Conservation (phyloP, 805 yeast genomes). For the Ogataea haglerorum region DNA sequence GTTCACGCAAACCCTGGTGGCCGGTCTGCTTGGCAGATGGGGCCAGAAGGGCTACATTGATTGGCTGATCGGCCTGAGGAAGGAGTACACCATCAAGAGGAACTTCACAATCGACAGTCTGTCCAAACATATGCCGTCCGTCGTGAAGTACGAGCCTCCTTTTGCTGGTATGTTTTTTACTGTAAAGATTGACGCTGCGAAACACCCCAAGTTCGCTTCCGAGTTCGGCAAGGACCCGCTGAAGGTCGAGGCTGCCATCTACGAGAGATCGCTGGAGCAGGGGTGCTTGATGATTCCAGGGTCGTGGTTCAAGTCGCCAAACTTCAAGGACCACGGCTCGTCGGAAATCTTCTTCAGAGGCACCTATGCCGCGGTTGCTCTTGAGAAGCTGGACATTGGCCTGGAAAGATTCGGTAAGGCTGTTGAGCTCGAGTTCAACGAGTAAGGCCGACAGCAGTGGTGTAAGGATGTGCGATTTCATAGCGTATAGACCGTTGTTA, state of each 20-base stretch:
- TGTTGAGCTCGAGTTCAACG: conserved; percentile 51
- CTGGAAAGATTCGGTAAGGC: conserved; percentile 67
- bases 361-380: conserved; percentile 81
- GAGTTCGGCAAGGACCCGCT: conserved; percentile 56
- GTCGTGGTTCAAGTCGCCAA: conserved; percentile 69
- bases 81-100: conserved; percentile 83
- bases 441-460: conserved; percentile 10
- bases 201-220: conserved; percentile 70
- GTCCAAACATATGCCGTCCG: conserved; percentile 52
- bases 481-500: not conserved
- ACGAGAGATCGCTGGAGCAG: conserved; percentile 53
- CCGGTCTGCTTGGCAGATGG: conserved; percentile 78
- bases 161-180: conserved; percentile 89
- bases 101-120: conserved; percentile 81
- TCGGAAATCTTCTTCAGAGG: conserved; percentile 73
- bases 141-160: conserved; percentile 51
- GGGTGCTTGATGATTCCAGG: conserved; percentile 81
- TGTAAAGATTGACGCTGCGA: conserved; percentile 65
- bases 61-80: conserved; percentile 81
- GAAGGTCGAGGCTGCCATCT: conserved; percentile 61
- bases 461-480: conserved; percentile 1
- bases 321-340: conserved; percentile 42
- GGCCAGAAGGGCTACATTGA: conserved; percentile 85
- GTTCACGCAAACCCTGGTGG: conserved; percentile 65
- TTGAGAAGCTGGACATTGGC: conserved; percentile 58